Percentiles rank a stretch among this genome's conserved stretches.
phyloP scores from a whole-genome alignment of 495 filamentous ascomycete species.

The Hypoxylon fuscum region DNA sequence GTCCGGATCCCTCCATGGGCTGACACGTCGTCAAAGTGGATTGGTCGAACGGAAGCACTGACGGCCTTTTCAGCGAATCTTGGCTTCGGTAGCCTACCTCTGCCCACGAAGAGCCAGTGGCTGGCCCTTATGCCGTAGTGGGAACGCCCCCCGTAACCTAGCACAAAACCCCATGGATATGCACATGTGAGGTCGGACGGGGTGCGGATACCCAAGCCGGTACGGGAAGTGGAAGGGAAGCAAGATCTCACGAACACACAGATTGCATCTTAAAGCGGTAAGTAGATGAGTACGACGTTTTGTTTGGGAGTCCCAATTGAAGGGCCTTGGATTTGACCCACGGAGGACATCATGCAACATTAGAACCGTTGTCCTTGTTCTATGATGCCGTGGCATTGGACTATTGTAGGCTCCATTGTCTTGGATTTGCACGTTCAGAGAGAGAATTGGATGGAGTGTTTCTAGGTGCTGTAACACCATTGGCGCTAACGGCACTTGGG shows the following conservation, averaged over 20 bases:
- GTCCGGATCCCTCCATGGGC: constrained; percentile 21
- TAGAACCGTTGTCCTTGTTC: constrained; percentile 25
- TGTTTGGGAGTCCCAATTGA: constrained; percentile 16
- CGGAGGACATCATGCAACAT: constrained; percentile 29
- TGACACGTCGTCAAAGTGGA: constrained; percentile 39
- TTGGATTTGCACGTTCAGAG: constrained; percentile 20
- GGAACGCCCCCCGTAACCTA: constrained; percentile 32
- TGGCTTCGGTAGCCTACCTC: constrained; percentile 30
- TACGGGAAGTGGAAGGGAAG: constrained; percentile 24
- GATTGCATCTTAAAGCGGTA: constrained; percentile 27
- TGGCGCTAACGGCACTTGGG: constrained; percentile 38
- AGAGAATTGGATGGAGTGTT: constrained; percentile 34
- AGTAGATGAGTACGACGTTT: constrained; percentile 14
- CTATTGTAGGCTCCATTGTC: constrained; percentile 10
- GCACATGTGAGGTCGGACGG: constrained; percentile 40
- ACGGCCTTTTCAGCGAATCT: constrained; percentile 19
- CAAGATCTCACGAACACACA: constrained; percentile 27
- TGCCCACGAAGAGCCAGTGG: constrained; percentile 20
- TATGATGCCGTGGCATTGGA: constrained; percentile 31
- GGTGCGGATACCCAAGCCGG: constrained; percentile 34
- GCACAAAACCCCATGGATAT: constrained; percentile 35
- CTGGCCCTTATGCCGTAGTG: constrained; percentile 16
- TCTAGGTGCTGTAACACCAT: constrained; percentile 27
- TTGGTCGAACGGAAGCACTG: constrained; percentile 32
- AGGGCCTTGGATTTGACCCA: constrained; percentile 12